These are phyloP conservation scores for Leptosphaerulina australis DNA, from an alignment of 2,329 filamentous ascomycete species.

Conservation along the genomic window DNA sequence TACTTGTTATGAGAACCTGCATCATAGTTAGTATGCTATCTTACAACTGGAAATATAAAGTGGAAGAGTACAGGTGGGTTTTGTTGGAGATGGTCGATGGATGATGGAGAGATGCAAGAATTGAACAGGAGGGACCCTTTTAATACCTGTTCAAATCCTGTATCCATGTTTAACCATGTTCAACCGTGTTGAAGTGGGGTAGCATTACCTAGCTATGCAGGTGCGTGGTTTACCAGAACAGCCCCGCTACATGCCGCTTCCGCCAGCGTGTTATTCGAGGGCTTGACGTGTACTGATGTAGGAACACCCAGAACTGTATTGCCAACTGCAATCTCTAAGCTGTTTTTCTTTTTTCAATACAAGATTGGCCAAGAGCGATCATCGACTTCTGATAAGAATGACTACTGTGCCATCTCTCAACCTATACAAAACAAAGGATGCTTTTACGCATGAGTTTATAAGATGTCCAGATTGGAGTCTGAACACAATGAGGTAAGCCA, in stretches of 20 bases:
- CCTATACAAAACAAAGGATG: too few relatives aligned
- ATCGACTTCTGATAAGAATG: background rate
- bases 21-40: conserved; percentile 27
- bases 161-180: conserved; percentile 23
- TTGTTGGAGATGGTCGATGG: background rate
- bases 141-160: conserved; percentile 26
- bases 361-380: background rate
- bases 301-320: background rate
- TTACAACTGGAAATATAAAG: background rate
- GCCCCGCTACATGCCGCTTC: conserved; percentile 5
- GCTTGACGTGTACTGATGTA: conserved; percentile 3
- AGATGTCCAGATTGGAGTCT: too few relatives aligned
- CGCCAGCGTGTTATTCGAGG: conserved; percentile 9
- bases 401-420: background rate
- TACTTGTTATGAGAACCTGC: conserved; percentile 37
- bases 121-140: conserved; percentile 21
- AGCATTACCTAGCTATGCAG: conserved; percentile 23
- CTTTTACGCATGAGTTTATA: too few relatives aligned
- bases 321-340: background rate
- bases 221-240: conserved; percentile 1
- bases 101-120: conserved; percentile 1
- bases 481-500: too few relatives aligned
- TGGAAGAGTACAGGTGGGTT: conserved; percentile 29
- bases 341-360: conserved; percentile 1
- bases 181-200: conserved; percentile 41